Conservation (phyloP, 2,329 filamentous ascomycete genomes). For the Trichothecium sympodiale region DNA sequence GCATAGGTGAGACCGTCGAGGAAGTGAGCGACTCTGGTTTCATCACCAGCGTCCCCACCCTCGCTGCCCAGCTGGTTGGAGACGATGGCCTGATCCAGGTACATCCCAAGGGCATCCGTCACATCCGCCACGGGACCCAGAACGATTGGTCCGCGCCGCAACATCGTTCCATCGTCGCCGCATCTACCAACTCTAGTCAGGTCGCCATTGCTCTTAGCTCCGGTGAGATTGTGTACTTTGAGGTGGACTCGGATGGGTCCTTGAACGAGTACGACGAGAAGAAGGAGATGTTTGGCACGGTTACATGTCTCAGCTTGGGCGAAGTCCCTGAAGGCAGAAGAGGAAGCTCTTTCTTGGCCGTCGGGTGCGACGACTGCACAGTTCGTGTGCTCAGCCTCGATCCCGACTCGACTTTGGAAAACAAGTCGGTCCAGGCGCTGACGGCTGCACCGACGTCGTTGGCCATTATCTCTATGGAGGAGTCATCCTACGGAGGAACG, state of each 20-base stretch:
- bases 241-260: slow-evolving; percentile 86
- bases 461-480: slow-evolving; percentile 89
- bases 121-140: slow-evolving; percentile 67
- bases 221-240: slow-evolving; percentile 95
- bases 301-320: slow-evolving; percentile 88
- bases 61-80: slow-evolving; percentile 88
- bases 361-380: slow-evolving; percentile 93
- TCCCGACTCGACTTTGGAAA: slow-evolving; percentile 81
- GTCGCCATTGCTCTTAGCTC: slow-evolving; percentile 90
- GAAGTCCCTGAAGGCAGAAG: slow-evolving; percentile 84
- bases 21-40: slow-evolving; percentile 93
- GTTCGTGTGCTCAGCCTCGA: slow-evolving; percentile 87
- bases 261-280: slow-evolving; percentile 92
- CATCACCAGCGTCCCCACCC: slow-evolving; percentile 73
- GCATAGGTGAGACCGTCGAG: slow-evolving; percentile 93
- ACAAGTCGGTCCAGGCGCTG: slow-evolving; percentile 86
- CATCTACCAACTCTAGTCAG: slow-evolving; percentile 85
- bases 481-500: slow-evolving; percentile 78
- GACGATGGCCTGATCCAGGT: slow-evolving; percentile 90
- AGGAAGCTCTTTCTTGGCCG: slow-evolving; percentile 84
- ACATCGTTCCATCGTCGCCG: slow-evolving; percentile 89
- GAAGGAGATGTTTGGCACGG: slow-evolving; percentile 88
- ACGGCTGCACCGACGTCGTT: slow-evolving; percentile 83
- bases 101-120: slow-evolving; percentile 89
- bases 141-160: slow-evolving; percentile 93